Percentiles rank a stretch among this genome's conserved stretches.
Conservation (phyloP, 2,329 filamentous ascomycete species). For the Verticillium dahliae region DNA sequence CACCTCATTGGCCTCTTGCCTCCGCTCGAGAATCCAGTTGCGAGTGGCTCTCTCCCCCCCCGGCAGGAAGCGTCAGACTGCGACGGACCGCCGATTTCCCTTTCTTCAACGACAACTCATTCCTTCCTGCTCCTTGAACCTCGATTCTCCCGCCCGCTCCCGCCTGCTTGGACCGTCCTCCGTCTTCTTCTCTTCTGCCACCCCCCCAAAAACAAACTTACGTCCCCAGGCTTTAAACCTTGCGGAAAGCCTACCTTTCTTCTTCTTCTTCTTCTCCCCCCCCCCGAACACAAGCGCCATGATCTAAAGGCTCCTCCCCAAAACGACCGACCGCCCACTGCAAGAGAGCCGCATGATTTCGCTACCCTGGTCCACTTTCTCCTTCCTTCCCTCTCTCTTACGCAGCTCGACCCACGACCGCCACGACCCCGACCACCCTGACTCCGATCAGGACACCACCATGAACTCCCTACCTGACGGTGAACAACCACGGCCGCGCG, state of each 20-base stretch:
- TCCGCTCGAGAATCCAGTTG: background rate
- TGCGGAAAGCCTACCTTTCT: background rate
- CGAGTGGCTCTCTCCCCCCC: background rate
- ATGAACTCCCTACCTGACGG: background rate
- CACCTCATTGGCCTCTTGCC: background rate
- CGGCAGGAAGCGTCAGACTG: background rate
- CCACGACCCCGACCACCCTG: conserved; percentile 3
- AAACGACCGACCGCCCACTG: background rate
- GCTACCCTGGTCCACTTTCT: background rate
- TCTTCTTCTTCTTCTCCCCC: background rate
- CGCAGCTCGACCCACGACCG: conserved; percentile 4
- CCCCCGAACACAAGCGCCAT: conserved; percentile 7
- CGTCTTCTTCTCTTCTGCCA: background rate
- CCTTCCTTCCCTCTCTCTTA: conserved; percentile 1
- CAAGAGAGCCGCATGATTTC: conserved; percentile 5
- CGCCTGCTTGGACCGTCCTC: background rate
- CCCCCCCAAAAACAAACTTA: too few relatives aligned
- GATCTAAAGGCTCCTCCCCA: conserved; percentile 3
- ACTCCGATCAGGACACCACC: background rate
- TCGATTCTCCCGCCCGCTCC: background rate
- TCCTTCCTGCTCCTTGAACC: background rate
- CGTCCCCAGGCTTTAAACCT: too few relatives aligned
- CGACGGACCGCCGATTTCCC: conserved; percentile 2
- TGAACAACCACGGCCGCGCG: background rate
- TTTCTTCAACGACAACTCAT: conserved; percentile 13